Evolutionary conservation across 805 yeast genomes (phyloP).

Genomic region (Candida ovalis): DNA sequence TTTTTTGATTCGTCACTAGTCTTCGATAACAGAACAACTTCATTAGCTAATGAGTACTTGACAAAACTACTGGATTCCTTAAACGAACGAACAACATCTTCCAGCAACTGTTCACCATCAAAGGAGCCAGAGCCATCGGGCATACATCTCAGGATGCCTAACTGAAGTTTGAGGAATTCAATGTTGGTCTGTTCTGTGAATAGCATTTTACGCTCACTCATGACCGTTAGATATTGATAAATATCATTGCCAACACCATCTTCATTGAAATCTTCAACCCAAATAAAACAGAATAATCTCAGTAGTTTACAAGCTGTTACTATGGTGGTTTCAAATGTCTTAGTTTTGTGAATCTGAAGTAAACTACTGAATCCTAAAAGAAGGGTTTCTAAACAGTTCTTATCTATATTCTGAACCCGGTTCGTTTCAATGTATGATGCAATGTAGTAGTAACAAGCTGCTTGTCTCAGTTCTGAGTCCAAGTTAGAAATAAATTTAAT

Average conservation of each 20-base stretch:
- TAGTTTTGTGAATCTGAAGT: constrained; percentile 20
- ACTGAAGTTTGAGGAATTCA: constrained; percentile 32
- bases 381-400: constrained; percentile 7
- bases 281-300: constrained; percentile 20
- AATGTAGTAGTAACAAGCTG: constrained; percentile 15
- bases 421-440: constrained; percentile 7
- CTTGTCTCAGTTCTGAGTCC: constrained; percentile 8
- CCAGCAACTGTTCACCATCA: background rate
- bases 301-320: constrained; percentile 33
- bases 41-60: constrained; percentile 20
- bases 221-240: constrained; percentile 38
- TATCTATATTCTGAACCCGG: background rate
- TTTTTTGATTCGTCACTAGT: constrained; percentile 10
- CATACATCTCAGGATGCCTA: constrained; percentile 27
- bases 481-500: constrained; percentile 5
- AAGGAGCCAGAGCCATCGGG: constrained; percentile 1
- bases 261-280: constrained; percentile 29
- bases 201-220: constrained; percentile 39
- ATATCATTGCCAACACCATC: constrained; percentile 46
- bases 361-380: constrained; percentile 12
- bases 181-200: constrained; percentile 34
- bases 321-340: constrained; percentile 39
- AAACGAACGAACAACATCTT: constrained; percentile 3
- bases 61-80: constrained; percentile 18
- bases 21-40: constrained; percentile 9